Conservation (phyloP, 352 stramenopile species). For the Pythium aquatile region DNA sequence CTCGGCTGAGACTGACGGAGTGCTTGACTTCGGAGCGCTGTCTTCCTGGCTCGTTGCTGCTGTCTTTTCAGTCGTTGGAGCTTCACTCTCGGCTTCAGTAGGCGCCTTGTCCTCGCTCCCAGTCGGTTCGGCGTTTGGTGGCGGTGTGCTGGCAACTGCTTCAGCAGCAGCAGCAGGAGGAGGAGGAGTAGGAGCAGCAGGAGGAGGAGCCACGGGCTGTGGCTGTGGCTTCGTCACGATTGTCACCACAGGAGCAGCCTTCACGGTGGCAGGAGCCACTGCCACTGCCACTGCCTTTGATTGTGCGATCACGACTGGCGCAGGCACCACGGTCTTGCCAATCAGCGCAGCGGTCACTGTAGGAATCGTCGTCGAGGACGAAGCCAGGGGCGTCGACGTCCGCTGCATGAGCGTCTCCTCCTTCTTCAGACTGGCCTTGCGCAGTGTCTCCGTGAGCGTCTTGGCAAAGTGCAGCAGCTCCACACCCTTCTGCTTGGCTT, state of each 20-base stretch:
- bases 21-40: not conserved
- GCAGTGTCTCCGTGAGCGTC: conserved; percentile 68
- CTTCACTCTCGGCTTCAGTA: conserved; percentile 4
- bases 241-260: not conserved
- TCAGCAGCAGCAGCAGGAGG: not conserved
- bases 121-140: not conserved
- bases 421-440: conserved; percentile 68
- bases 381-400: conserved; percentile 9
- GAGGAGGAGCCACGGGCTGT: not conserved
- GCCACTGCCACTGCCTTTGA: not conserved
- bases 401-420: conserved; percentile 51
- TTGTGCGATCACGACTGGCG: not conserved
- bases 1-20: conserved; percentile 5
- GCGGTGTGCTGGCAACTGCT: not conserved
- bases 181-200: not conserved
- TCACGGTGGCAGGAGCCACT: not conserved
- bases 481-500: conserved; percentile 69
- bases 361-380: not conserved
- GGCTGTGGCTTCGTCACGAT: not conserved
- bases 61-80: conserved; percentile 18
- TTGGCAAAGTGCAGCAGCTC: conserved; percentile 76
- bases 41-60: not conserved
- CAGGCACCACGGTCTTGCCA: not conserved
- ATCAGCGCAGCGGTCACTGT: not conserved
- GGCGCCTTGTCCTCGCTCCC: not conserved